Evolutionary conservation across 768 basidiomycete species (phyloP), one percentile per base, ranked within the genome.

Genomic region (Gymnopilus dilepis): DNA sequence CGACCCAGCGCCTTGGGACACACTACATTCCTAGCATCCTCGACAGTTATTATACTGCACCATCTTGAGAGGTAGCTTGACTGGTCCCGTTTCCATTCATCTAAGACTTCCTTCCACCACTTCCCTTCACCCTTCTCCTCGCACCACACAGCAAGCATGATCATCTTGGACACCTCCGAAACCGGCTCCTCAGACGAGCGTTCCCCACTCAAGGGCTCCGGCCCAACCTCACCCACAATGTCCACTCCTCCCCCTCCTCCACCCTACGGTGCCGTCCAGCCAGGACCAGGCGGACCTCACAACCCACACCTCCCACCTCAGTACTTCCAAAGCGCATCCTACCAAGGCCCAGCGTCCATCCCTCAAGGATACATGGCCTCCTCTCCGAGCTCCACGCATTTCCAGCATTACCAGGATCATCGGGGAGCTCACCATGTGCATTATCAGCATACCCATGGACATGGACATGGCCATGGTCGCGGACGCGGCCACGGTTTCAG

Each of bases 161-260:
- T 31, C 19, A 54, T 67, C 38, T 31, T 65, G 48, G 66, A 63
- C 56, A 43, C 63, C 12, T 38, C 30, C 7, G 37, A 50, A 21
- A 22, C 31, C 47, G 61, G n/a, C 19, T 48, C 63, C 30, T 61
- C 55, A 28, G 61, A 52, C 19, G 72, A 73, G 55, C 64, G 65
- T 1, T 70, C 72, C 26, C 72, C 69, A 3, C 63, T 72, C 13
- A 70, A 69, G 55, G 50, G 52, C 13, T 51, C 42, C 2, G 61
- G 50, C 34, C 60, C 56, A 43, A 40, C 58, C 7, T 26, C 48
- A 2, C 60, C 57, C 9, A 50, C 37, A 7, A 40, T 34, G 15
- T 17, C 17, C 30, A 31, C 22, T 1, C 50, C 50, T 2, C 41
- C 53, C 12, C 59, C 65, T 33, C 66, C 66, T 6, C 63, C 63